A percentile compares a stretch with the other conserved stretches of the same genome.
Evolutionary conservation across 176 grass and related monocot genomes (phyloP).

Genomic region (maize (Zea mays)): Zm-B73-REFERENCE-NAM-5.0 NC_050096.1:302248501-302249000

Average conservation of each 20-base stretch:
- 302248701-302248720: constrained; percentile 55
- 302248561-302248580: constrained; percentile 65
- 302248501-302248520: neutral
- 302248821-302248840: constrained; percentile 21
- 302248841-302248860: neutral
- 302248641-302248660: neutral
- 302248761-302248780: constrained; percentile 58
- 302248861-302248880: neutral
- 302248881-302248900: constrained; percentile 72
- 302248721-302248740: constrained; percentile 52
- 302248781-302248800: constrained; percentile 23
- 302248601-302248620: constrained; percentile 70
- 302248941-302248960: constrained; percentile 51
- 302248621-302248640: neutral
- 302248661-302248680: neutral
- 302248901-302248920: constrained; percentile 74
- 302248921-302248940: constrained; percentile 52
- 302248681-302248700: constrained; percentile 27
- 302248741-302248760: constrained; percentile 68
- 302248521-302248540: neutral
- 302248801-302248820: constrained; percentile 11
- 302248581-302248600: constrained; percentile 64
- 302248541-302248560: constrained; percentile 69
- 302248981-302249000: constrained; percentile 42
- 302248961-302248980: constrained; percentile 69